Conservation (phyloP, 2,329 filamentous ascomycete species). For the Trichoderma harzianum region DNA sequence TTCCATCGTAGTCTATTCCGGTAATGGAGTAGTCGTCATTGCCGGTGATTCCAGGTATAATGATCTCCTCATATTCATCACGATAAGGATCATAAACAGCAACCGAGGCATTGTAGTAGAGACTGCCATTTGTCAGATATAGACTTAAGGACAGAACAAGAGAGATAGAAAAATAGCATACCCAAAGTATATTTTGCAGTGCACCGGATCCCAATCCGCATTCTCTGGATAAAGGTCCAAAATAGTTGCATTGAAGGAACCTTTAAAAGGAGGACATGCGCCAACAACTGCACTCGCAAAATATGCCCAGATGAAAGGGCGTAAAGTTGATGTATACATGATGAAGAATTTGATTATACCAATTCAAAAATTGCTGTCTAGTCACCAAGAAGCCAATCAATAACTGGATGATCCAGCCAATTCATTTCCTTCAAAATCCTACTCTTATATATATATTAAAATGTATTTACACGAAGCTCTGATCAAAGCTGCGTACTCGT, state of each 20-base stretch:
- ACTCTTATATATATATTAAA: not conserved
- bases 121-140: not conserved
- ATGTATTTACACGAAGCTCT: not conserved
- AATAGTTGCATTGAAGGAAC: not conserved
- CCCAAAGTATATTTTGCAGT: conserved; percentile 4
- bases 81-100: not conserved
- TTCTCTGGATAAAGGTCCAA: not conserved
- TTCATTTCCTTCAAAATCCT: not conserved
- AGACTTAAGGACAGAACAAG: not conserved
- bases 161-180: not conserved
- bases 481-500: not conserved
- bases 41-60: not conserved
- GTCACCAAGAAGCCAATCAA: not conserved
- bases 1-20: not conserved
- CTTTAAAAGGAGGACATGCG: not conserved
- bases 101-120: not conserved
- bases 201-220: not conserved
- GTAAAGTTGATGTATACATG: not conserved
- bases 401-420: not conserved
- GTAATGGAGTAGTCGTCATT: not conserved
- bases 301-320: not conserved
- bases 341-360: not conserved
- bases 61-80: not conserved
- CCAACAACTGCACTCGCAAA: not conserved
- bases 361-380: not conserved